Base-by-base conservation (phyloP, 1,139 yeast species). In the Diutina neorugosa region DNA sequence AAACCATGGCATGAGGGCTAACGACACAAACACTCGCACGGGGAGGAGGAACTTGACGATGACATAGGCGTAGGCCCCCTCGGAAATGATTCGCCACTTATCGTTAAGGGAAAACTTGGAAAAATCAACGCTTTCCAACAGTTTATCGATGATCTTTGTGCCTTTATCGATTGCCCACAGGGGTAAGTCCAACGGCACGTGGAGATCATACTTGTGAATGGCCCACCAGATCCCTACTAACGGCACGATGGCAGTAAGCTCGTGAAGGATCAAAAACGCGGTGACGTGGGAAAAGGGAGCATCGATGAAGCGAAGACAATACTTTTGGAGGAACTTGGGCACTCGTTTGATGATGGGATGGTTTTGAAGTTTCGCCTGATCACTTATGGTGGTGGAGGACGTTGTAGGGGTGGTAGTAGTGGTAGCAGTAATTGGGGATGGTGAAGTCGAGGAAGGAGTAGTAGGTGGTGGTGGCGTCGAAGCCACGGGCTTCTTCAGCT, bases 41-140 rank as follows among this genome's bases (percentile, higher is more conserved):
- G 93, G 95, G 59, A 84, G 66, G 57, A 73, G 57, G 55, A 73
- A 71, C 63, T 89, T 91, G 25, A 89, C 93, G 11, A 86, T 69
- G 2, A 88, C 90, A 63, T 86, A 91, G 0, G 97, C 84, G 51
- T 88, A 80, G 0, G 96, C 96, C n/a, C 97, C 97, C 54, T 90
- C 91, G 60, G 82, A 69, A 2, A 88, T 73, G 40, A 85, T 67
- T 51, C 69, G 70, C 40, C 85, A 73, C 60, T 85, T 83, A 40
- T 78, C 82, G 54, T 71, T 76, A 43, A 80, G 62, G 46, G 76
- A 66, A 61, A 68, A 65, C 49, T 66, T 59, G 25, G 65, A 53
- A 58, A 71, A 65, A 58, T 75, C 71, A 55, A 67, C 69, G 23
- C 62, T 63, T 27, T 62, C 62, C 60, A 74, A 55, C 12, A 71